Base-by-base conservation (phyloP, 768 basidiomycete genomes). In the Suillus americanus region DNA sequence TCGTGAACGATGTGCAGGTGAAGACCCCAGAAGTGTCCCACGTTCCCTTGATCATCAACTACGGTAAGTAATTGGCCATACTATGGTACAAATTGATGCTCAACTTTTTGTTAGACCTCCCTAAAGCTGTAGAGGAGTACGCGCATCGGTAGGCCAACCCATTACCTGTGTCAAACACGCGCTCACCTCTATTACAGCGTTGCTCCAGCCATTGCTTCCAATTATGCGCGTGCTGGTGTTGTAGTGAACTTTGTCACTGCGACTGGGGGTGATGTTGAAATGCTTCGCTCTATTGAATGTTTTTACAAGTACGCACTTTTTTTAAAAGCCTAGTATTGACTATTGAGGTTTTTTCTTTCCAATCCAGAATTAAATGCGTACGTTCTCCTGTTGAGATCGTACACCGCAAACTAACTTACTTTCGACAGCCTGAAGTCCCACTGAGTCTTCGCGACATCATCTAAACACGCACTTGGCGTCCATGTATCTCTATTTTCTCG, bases 201-300 rank as follows among this genome's bases (percentile, higher is more conserved):
- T 69, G 86, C 92, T 23, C 89, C 93, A 62, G 94, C 95, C 61
- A 89, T 94, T 70, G 89, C 93, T n/a, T 86, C 92, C 56, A 79
- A 82, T 76, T 91, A 94, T 74, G 85, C 89, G 46, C 89, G 94
- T 61, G 91, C 94, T 62, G 97, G 97, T 35, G 92, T 98, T 61
- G 85, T 97, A 65, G 85, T 99, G 73, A 99, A 97, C 77, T 95
- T 99, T 71, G 96, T 99, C 66, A 97, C 96, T 63, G 97, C 96
- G 62, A 95, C 95, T 16, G 95, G 96, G 37, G 96, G 95, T 48
- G 97, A 99, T 75, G 96, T 98, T 62, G 97, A 99, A 80, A 97
- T 98, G 95, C 81, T 99, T 67, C 87, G 97, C 73, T 93, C 92
- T 70, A 98, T 98, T 83, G 97, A 99, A 82, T 97, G 95, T 84